Percentiles rank a stretch among this genome's conserved stretches.
Evolutionary conservation across 805 yeast species (phyloP).

Genomic region (Ogataea methanolica): DNA sequence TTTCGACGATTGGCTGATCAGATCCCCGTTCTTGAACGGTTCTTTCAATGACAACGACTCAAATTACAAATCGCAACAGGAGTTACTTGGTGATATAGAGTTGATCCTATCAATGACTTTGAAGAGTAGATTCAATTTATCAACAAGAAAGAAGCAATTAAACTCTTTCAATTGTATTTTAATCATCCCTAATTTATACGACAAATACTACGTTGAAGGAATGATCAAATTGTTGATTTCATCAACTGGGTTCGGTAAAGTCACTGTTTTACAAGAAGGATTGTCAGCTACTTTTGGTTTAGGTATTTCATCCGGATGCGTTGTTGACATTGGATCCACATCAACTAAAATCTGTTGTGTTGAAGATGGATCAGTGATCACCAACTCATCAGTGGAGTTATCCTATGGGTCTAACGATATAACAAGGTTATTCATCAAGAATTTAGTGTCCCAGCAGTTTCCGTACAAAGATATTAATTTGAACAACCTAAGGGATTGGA

Average conservation of each 20-base stretch:
- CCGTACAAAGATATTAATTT: slow-evolving; percentile 70
- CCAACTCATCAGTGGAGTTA: slow-evolving; percentile 69
- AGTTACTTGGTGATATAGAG: slow-evolving; percentile 69
- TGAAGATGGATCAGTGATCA: slow-evolving; percentile 85
- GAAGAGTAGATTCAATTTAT: slow-evolving; percentile 40
- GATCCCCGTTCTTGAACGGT: slow-evolving; percentile 65
- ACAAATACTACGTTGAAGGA: slow-evolving; percentile 67
- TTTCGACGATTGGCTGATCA: slow-evolving; percentile 45
- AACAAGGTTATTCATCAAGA: slow-evolving; percentile 62
- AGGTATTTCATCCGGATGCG: slow-evolving; percentile 86
- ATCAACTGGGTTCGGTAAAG: slow-evolving; percentile 64
- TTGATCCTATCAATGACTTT: slow-evolving; percentile 53
- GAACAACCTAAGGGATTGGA: slow-evolving; percentile 60
- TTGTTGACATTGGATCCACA: slow-evolving; percentile 88
- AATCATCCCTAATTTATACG: slow-evolving; percentile 82
- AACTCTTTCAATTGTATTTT: slow-evolving; percentile 57
- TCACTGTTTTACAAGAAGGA: slow-evolving; percentile 82
- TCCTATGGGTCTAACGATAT: slow-evolving; percentile 88
- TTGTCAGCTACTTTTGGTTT: slow-evolving; percentile 94
- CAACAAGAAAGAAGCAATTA: slow-evolving; percentile 26
- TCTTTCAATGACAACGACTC: slow-evolving; percentile 61
- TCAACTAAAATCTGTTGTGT: slow-evolving; percentile 81
- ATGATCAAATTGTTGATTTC: slow-evolving; percentile 60
- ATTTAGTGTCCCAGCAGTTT: slow-evolving; percentile 62
- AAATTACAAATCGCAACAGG: slow-evolving; percentile 61